Base-by-base conservation (phyloP, 768 basidiomycete genomes). In the Pilatotrama ljubarskyi region DNA sequence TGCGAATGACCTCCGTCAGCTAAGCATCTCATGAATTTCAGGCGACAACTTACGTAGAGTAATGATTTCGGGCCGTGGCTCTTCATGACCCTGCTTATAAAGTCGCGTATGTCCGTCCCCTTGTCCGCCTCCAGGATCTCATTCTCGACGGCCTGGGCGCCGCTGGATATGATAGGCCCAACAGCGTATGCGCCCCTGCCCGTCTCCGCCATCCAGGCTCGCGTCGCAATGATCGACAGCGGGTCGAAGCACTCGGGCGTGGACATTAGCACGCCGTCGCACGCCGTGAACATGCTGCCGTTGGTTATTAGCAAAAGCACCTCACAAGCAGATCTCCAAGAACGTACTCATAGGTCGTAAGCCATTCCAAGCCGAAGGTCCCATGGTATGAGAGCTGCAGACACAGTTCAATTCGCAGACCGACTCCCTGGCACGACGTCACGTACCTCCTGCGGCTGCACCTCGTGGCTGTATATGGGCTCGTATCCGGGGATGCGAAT, bases 11-110 rank as follows among this genome's bases (percentile, higher is more conserved):
- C 7, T 1, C 15, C 14, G 15, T 51, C 47, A 48, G 41, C 13
- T 24, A 9, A 25, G 3, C 14, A 1, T 18, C n/a, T 26, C 26
- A 44, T 22, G 50, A n/a, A 8, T 9, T 7, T 1, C 17, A 3
- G 25, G 2, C 2, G 35, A 32, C 10, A 11, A 55, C 67, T 44
- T 37, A 64, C 67, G 32, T 66, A 66, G 24, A 68, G 37, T 1
- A 66, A 10, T 4, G 67, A 66, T n/a, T 56, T 47, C 22, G 48
- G 46, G 20, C 67, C 67, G 41, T 66, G 55, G 48, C 52, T 58
- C 36, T 57, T 42, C 24, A 64, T 17, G 24, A 51, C 48, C 46
- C 49, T 51, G 48, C 57, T 47, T 36, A 65, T 32, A 40, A 65
- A 65, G n/a, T 56, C 51, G 32, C 62, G 53, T 25, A 63, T 51